Percentiles rank a stretch among this genome's conserved stretches.
These are phyloP conservation scores for Bipolaris sorokiniana DNA, from an alignment of 2,329 filamentous ascomycete genomes.

Conservation along the genomic window DNA sequence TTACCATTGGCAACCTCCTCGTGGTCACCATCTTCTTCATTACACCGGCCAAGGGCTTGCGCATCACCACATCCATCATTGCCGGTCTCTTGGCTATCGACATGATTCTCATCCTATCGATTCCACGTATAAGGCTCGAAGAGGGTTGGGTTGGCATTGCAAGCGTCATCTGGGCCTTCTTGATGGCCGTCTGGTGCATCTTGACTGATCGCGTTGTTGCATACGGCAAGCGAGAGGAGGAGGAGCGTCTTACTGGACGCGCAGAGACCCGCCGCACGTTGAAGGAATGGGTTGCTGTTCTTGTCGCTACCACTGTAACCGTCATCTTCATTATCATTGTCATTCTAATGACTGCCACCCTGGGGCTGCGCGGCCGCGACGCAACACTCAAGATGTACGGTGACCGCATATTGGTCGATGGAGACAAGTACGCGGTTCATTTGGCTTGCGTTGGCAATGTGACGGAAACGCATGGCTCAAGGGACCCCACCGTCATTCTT, in stretches of 20 bases:
- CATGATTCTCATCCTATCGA: conserved; percentile 78
- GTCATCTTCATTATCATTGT: conserved; percentile 70
- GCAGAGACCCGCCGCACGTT: conserved; percentile 83
- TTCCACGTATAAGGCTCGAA: conserved; percentile 76
- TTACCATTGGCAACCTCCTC: conserved; percentile 77
- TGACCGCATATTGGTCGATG: conserved; percentile 78
- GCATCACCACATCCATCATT: conserved; percentile 73
- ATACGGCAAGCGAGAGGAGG: conserved; percentile 92
- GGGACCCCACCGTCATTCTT: conserved; percentile 79
- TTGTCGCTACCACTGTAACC: conserved; percentile 75
- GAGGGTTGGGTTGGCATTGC: conserved; percentile 92
- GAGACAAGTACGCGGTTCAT: conserved; percentile 84
- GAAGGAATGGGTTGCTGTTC: conserved; percentile 81
- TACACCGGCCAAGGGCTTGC: conserved; percentile 78
- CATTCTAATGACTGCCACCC: conserved; percentile 77
- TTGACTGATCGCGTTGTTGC: conserved; percentile 80
- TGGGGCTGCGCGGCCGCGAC: conserved; percentile 82
- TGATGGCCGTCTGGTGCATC: conserved; percentile 81
- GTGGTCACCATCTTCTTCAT: conserved; percentile 86
- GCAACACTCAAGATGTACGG: conserved; percentile 75
- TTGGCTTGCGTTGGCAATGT: conserved; percentile 80
- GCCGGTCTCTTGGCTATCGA: conserved; percentile 72
- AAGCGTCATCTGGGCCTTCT: conserved; percentile 80
- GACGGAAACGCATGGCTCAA: conserved; percentile 61
- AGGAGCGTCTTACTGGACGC: conserved; percentile 88